Evolutionary conservation across 129 eudicot species (phyloP).

Genomic region (Artemisia tridentata): DNA sequence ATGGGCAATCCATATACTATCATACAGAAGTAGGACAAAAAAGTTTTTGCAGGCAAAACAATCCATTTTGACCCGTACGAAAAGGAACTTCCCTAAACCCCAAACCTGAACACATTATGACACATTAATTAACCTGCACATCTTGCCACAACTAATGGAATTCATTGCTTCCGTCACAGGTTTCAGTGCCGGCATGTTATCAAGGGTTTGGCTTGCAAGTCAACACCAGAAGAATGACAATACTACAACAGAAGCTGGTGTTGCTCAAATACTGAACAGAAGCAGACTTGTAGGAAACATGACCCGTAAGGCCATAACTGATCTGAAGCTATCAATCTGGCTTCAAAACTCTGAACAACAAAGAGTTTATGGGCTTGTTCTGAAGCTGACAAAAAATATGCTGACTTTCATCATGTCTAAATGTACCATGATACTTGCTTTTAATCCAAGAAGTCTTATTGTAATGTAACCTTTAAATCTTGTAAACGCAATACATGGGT

Average conservation of each 20-base stretch:
- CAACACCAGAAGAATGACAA: conserved; percentile 47
- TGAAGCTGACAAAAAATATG: conserved; percentile 14
- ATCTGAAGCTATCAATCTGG: not conserved
- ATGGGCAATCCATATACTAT: too few relatives aligned
- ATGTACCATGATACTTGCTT: not conserved
- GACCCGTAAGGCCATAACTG: not conserved
- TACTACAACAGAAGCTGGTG: not conserved
- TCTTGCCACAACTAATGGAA: too few relatives aligned
- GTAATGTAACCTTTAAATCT: conserved; percentile 3
- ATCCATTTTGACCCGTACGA: too few relatives aligned
- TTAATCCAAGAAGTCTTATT: not conserved
- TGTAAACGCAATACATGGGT: not conserved
- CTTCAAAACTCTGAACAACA: conserved; percentile 7
- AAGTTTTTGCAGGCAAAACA: too few relatives aligned
- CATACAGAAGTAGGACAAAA: too few relatives aligned
- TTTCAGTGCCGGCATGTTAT: conserved; percentile 81
- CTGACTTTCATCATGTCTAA: not conserved
- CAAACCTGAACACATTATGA: too few relatives aligned
- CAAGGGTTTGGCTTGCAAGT: conserved; percentile 65
- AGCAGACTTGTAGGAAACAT: not conserved
- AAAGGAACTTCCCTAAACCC: too few relatives aligned
- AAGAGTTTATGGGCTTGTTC: conserved; percentile 9
- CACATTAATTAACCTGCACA: too few relatives aligned
- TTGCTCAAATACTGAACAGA: conserved; percentile 12
- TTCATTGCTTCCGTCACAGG: conserved; percentile 35